Evolutionary conservation across 352 stramenopile species (phyloP).

Genomic region (Phytophthora boehmeriae): DNA sequence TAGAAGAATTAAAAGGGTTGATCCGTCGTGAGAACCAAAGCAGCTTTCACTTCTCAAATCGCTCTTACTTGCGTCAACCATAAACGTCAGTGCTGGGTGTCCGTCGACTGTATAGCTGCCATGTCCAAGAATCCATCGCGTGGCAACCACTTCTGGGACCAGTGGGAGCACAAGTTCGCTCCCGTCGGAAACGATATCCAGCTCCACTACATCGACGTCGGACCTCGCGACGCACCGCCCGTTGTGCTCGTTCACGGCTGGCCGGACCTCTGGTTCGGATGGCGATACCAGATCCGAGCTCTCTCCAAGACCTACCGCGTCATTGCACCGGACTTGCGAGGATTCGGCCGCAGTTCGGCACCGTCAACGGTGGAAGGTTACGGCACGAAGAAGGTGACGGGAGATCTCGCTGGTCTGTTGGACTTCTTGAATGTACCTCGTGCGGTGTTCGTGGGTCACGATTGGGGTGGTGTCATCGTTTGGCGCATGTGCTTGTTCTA

Average conservation of each 20-base stretch:
- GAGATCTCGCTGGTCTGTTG: constrained; percentile 49
- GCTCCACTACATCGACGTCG: constrained; percentile 70
- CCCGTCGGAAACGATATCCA: constrained; percentile 37
- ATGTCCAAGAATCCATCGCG: not conserved
- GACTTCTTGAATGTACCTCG: constrained; percentile 66
- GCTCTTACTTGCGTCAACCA: no score
- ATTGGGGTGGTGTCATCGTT: constrained; percentile 56
- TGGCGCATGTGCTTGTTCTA: constrained; percentile 76
- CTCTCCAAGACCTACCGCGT: constrained; percentile 55
- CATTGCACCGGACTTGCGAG: constrained; percentile 58
- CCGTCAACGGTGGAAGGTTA: constrained; percentile 47
- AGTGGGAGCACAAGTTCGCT: constrained; percentile 1
- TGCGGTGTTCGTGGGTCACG: constrained; percentile 69
- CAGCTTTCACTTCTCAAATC: no score
- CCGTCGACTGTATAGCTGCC: not conserved
- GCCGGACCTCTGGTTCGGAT: constrained; percentile 77
- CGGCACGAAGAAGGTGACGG: constrained; percentile 56
- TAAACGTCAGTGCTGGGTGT: not conserved
- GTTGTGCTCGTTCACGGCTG: constrained; percentile 74
- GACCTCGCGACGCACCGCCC: constrained; percentile 48
- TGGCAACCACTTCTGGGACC: not conserved
- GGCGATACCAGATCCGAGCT: constrained; percentile 66
- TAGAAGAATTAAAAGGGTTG: no score
- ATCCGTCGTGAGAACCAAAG: no score
- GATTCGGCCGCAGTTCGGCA: constrained; percentile 60